Evolutionary conservation across 1,284 basidiomycete genomes (phyloP).

Genomic region (Boletus sp.): DNA sequence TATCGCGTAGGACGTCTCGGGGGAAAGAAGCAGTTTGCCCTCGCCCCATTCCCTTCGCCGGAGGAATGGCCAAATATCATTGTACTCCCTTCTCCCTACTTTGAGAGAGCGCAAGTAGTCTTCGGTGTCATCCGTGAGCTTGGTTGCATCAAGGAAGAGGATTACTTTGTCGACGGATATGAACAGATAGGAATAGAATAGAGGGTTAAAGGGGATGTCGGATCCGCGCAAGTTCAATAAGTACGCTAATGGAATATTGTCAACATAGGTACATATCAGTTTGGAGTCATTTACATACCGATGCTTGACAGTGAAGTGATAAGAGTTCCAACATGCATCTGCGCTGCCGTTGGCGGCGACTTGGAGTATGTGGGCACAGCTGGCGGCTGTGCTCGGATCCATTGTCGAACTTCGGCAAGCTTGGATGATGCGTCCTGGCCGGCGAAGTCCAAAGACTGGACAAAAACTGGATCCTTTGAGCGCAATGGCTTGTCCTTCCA

Average conservation of each 20-base stretch:
- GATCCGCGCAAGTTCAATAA: slow-evolving; percentile 56
- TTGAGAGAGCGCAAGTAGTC: slow-evolving; percentile 58
- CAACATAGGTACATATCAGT: slow-evolving; percentile 1
- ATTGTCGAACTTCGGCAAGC: slow-evolving; percentile 53
- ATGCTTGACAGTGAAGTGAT: slow-evolving; percentile 60
- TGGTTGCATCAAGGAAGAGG: slow-evolving; percentile 68
- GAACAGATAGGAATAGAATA: slow-evolving; percentile 83
- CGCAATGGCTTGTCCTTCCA: slow-evolving; percentile 76
- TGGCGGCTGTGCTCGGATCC: slow-evolving; percentile 59
- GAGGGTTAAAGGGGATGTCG: slow-evolving; percentile 84
- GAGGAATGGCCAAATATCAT: slow-evolving; percentile 80
- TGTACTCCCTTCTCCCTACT: slow-evolving; percentile 65
- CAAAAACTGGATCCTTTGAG: slow-evolving; percentile 65
- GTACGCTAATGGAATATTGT: slow-evolving; percentile 23
- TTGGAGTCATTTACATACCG: slow-evolving; percentile 39
- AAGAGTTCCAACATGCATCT: slow-evolving; percentile 64
- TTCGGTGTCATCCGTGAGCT: slow-evolving; percentile 51
- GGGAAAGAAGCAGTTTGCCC: slow-evolving; percentile 68
- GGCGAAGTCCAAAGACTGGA: slow-evolving; percentile 73
- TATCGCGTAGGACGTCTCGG: slow-evolving; percentile 74
- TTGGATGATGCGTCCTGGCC: slow-evolving; percentile 63
- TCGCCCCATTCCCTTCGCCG: slow-evolving; percentile 69
- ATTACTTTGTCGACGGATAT: slow-evolving; percentile 57
- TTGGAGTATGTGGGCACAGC: slow-evolving; percentile 61
- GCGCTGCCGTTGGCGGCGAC: slow-evolving; percentile 51